phyloP scores from a whole-genome alignment of 1,284 basidiomycete genomes.

The Hortiboletus rubellus region DNA sequence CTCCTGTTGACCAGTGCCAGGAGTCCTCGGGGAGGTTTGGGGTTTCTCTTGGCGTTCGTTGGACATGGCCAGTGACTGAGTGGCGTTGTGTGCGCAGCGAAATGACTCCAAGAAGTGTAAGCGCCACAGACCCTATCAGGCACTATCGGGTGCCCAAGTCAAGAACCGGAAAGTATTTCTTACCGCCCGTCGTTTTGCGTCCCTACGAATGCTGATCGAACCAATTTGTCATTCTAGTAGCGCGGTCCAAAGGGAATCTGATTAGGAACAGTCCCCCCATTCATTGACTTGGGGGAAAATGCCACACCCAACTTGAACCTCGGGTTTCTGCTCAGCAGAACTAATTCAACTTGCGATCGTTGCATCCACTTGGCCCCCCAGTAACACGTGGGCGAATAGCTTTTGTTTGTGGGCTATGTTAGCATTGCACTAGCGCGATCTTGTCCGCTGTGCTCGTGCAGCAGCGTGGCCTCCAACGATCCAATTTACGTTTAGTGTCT shows the following conservation, averaged over 20 bases:
- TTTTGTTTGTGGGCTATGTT: neutral
- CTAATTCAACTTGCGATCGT: neutral
- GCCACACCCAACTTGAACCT: neutral
- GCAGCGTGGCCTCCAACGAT: conserved; percentile 25
- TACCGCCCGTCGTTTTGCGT: conserved; percentile 5
- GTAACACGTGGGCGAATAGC: conserved; percentile 2
- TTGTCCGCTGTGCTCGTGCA: conserved; percentile 3
- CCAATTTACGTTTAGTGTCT: conserved; percentile 27
- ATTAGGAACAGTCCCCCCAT: conserved; percentile 8
- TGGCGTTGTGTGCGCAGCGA: conserved; percentile 6
- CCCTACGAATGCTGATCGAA: neutral
- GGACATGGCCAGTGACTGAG: conserved; percentile 13
- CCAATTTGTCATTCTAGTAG: neutral
- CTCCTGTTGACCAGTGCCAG: conserved; percentile 29
- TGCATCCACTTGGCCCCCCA: neutral
- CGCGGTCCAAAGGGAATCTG: conserved; percentile 10
- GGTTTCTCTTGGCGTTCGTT: conserved; percentile 16
- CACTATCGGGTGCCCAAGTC: neutral
- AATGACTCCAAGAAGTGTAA: neutral
- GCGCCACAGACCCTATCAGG: neutral
- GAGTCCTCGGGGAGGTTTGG: conserved; percentile 1
- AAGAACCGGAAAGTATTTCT: neutral
- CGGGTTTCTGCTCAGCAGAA: neutral
- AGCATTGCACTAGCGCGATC: neutral
- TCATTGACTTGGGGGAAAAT: conserved; percentile 3